Evolutionary conservation across 1,284 basidiomycete genomes (phyloP), one percentile per base, ranked within the genome.

Genomic region (Rhodotorula sp.): DNA sequence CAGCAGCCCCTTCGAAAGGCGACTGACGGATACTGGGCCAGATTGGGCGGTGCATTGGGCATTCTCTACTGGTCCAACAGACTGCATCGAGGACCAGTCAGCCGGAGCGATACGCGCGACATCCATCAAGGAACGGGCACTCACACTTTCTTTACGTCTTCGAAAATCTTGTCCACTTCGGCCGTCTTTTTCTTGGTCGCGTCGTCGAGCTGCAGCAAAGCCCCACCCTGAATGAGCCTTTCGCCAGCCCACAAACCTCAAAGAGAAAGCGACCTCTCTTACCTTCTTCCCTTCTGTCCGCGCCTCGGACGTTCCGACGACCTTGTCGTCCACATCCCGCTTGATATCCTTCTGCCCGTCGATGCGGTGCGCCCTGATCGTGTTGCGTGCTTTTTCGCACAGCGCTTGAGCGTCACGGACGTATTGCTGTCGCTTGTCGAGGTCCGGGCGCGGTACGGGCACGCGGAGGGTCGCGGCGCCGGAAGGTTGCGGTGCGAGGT

Each of bases 281-380:
- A 77, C 77, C 62, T 74, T 73, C 57, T 75, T 74, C 12, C 56
- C 64, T 54, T 78, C 77, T 4, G 44, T 37, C 51, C 70, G 42
- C 3, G 69, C 77, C 60, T 78, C 77, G 5, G 72, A 69, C 51
- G 70, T 72, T 7, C 74, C 70, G 20, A 76, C 42, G 1, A 73
- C 54, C 62, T 76, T 77, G 12, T 37, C 59, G 33, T 75, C 73
- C 20, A 73, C 55, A 62, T 78, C 77, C 37, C 61, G 59, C 67
- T 78, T 78, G 64, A 78, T 73, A 20, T 77, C 75, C 62, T 78
- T 77, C 66, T 78, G 77, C 22, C 76, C 76, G 62, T 75, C 75
- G 60, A 68, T 69, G 55, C 77, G 33, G 18, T 63, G 51, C 49
- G 69, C 68, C 42, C 77, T 57, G 4, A 78, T 69, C 4, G 71